phyloP scores from a whole-genome alignment of 352 stramenopile species.

The Phytophthora ramorum region DNA sequence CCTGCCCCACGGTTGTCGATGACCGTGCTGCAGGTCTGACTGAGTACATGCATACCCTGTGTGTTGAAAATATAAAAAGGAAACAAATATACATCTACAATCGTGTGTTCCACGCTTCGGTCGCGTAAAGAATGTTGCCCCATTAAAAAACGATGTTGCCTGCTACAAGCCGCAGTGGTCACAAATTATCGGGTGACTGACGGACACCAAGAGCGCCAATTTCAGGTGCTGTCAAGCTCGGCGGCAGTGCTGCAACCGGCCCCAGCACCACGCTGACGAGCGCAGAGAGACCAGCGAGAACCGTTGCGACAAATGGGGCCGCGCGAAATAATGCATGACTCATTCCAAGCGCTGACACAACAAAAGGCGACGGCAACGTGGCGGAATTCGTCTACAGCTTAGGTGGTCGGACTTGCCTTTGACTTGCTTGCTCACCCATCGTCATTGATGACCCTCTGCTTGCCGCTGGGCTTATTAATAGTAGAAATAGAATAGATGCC shows the following conservation, averaged over 20 bases:
- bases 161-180: not conserved
- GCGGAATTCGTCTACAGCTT: slow-evolving; percentile 34
- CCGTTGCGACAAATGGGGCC: slow-evolving; percentile 1
- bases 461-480: not conserved
- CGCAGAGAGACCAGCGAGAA: not conserved
- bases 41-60: slow-evolving; percentile 29
- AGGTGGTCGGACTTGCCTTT: slow-evolving; percentile 27
- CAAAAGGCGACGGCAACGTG: slow-evolving; percentile 23
- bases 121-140: no score
- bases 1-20: not conserved
- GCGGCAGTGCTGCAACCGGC: slow-evolving; percentile 10
- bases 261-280: not conserved
- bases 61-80: slow-evolving; percentile 33
- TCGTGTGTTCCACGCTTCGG: no score
- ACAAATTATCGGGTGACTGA: no score
- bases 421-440: slow-evolving; percentile 21
- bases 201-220: not conserved
- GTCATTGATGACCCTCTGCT: slow-evolving; percentile 10
- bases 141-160: no score
- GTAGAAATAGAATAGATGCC: slow-evolving; percentile 16
- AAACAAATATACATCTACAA: slow-evolving; percentile 7
- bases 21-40: slow-evolving; percentile 13
- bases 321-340: slow-evolving; percentile 34
- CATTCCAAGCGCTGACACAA: slow-evolving; percentile 26
- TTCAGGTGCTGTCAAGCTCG: no score